Evolutionary conservation across 306 rosid genomes (phyloP).

Genomic region (Benincasa hispida): DNA sequence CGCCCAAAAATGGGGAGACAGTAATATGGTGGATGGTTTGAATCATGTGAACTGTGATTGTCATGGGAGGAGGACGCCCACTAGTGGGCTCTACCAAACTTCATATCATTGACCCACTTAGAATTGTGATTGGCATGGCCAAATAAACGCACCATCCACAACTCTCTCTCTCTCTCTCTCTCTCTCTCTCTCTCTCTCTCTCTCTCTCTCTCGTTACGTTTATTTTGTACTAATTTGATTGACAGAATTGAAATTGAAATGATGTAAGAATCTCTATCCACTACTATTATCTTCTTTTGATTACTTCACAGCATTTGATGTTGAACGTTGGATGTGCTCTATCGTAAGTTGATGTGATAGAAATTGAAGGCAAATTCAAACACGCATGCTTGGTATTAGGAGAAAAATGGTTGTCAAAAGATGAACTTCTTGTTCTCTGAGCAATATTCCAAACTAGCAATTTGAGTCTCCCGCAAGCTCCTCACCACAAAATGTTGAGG

Average conservation of each 20-base stretch:
- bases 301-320: neutral
- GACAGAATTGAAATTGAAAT: constrained; percentile 7
- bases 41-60: constrained; percentile 9
- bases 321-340: neutral
- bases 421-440: neutral
- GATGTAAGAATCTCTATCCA: neutral
- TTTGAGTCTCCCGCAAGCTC: no score
- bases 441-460: no score
- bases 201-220: neutral
- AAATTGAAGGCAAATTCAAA: neutral
- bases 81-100: constrained; percentile 5
- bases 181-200: neutral
- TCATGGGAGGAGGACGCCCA: neutral
- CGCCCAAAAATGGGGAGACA: neutral
- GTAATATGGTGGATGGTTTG: constrained; percentile 7
- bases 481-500: neutral
- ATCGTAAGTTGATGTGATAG: constrained; percentile 1
- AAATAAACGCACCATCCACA: neutral
- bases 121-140: constrained; percentile 1
- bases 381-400: neutral
- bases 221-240: neutral
- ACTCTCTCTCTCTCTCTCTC: neutral
- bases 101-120: constrained; percentile 3
- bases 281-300: neutral
- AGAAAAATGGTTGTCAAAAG: neutral